phyloP scores from a whole-genome alignment of 1,284 basidiomycete species.

The Ganoderma meredithae region DNA sequence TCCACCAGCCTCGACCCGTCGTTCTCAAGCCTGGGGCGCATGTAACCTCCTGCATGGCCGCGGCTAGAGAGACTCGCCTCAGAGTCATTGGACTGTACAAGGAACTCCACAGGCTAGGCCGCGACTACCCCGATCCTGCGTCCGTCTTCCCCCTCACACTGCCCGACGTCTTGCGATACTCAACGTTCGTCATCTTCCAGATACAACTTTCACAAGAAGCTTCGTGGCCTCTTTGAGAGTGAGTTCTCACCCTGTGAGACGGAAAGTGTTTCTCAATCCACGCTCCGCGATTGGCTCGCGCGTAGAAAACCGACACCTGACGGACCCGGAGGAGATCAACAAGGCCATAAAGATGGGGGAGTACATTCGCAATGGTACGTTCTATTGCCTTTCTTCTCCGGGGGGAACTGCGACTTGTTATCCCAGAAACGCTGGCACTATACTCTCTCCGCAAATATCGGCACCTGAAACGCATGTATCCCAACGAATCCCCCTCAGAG shows the following conservation, averaged over 20 bases:
- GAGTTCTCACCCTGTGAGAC: constrained; percentile 32
- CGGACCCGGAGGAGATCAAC: constrained; percentile 78
- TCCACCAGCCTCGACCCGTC: background rate
- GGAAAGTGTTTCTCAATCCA: background rate
- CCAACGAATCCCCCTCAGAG: constrained; percentile 37
- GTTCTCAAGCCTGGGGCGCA: constrained; percentile 5
- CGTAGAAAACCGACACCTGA: constrained; percentile 76
- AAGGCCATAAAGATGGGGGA: constrained; percentile 82
- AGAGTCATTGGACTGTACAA: constrained; percentile 79
- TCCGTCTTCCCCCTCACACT: constrained; percentile 46
- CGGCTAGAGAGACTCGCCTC: constrained; percentile 49
- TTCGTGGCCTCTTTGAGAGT: constrained; percentile 79
- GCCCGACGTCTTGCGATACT: background rate
- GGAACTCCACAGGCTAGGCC: constrained; percentile 77
- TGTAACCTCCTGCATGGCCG: constrained; percentile 39
- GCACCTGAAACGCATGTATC: constrained; percentile 81
- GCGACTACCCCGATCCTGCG: constrained; percentile 82
- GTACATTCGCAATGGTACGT: constrained; percentile 88
- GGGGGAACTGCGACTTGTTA: background rate
- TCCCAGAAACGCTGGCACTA: constrained; percentile 82
- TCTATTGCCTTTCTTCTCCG: background rate
- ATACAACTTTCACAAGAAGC: constrained; percentile 77
- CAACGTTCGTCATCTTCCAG: constrained; percentile 46
- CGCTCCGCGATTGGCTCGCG: background rate
- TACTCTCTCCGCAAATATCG: constrained; percentile 90